Evolutionary conservation across 2,329 filamentous ascomycete genomes (phyloP).

Genomic region (Pseudocercospora crystallina): DNA sequence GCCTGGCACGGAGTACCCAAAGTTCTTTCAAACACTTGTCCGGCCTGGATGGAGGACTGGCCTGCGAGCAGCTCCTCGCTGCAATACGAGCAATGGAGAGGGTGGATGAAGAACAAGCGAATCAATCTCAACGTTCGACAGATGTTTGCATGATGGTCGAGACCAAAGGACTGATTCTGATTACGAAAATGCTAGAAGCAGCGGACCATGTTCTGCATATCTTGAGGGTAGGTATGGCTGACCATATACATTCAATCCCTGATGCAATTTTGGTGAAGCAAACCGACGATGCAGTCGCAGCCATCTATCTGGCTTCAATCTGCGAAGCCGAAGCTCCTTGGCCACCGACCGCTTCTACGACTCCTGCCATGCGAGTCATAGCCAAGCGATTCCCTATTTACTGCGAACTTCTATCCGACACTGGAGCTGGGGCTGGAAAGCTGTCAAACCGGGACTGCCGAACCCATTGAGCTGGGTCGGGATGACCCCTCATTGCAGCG

Average conservation of each 20-base stretch:
- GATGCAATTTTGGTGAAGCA: too few species aligned
- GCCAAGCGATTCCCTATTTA: background rate
- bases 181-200: too few species aligned
- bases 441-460: background rate
- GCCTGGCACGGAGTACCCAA: slow-evolving; percentile 96
- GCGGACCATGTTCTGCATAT: too few species aligned
- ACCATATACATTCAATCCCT: too few species aligned
- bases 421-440: background rate
- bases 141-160: slow-evolving; percentile 56
- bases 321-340: too few species aligned
- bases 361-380: too few species aligned
- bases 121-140: slow-evolving; percentile 92
- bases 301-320: too few species aligned
- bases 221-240: too few species aligned
- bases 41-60: slow-evolving; percentile 72
- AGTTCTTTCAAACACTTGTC: slow-evolving; percentile 77
- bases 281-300: too few species aligned
- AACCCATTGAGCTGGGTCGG: too few species aligned
- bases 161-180: too few species aligned
- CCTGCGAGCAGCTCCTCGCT: slow-evolving; percentile 50
- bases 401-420: background rate
- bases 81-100: slow-evolving; percentile 68
- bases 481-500: background rate
- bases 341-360: too few species aligned
- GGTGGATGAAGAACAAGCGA: slow-evolving; percentile 85